Evolutionary conservation across 306 rosid species (phyloP), one percentile per base, ranked within the genome.

Genomic region (Chamaecrista fasciculata): DNA sequence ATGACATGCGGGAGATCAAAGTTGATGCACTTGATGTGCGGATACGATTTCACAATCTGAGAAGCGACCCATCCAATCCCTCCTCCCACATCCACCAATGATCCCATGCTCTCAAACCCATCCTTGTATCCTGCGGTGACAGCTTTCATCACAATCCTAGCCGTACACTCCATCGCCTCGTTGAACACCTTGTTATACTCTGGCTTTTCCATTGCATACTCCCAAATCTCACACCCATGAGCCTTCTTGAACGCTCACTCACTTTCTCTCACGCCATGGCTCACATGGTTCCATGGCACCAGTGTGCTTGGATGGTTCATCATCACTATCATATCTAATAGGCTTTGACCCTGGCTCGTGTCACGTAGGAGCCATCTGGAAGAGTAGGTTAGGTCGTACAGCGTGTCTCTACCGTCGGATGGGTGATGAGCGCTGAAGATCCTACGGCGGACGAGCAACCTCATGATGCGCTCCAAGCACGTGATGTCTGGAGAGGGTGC

Each of bases 1-100:
- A 80, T 74, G 0, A 80, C 84, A 66, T 80, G 84, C 0, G 84
- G 80, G 71, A 80, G 70, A 40, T 80, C 84, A 48, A 80, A 80
- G 67, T 80, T 80, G 52, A 80, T 75, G n/a, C 6, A 77, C 6
- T 80, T 67, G 15, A 80, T 75, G 2, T 80, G 84, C 1, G 84
- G 84, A 19, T 65, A 80, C 3, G 80, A 80, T 37, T 71, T 49
- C 0, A 80, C 84, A 75, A 80, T 80, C 71, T 80, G 78, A 51
- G 78, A 80, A 0, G 75, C 43, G 0, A 80, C 75, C 1, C 84
- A 77, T 28, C 84, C 80, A 59, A 75, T 65, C 6, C 84, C 80
- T 58, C 84, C 84, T 39, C 84, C 84, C 0, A 80, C 84, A 43
- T 75, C 80, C 50, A 80, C 80, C 67, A 80, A 59, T 0, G 80